Base-by-base conservation (phyloP, 176 grass and related monocot genomes). In the Thalia dealbata region DNA sequence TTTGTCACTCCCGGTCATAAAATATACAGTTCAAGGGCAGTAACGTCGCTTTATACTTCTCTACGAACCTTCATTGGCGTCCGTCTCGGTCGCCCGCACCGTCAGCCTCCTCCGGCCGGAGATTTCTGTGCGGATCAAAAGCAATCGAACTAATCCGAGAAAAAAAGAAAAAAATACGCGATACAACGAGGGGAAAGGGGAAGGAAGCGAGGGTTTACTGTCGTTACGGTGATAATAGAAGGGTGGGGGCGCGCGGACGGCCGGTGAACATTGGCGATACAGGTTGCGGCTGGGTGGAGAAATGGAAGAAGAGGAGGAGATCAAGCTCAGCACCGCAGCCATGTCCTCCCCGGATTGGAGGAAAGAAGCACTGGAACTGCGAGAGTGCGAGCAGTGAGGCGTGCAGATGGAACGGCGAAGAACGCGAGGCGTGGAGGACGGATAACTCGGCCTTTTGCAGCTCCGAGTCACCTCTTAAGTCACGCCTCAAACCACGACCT, bases 1-100 rank as follows among this genome's bases (percentile, higher is more conserved):
- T 80, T 79, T 30, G 78, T 50, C 67, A 19, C 38, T 21, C 1
- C 26, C 26, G 19, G 32, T 62, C 58, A 2, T 41, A 22, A 22
- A 69, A 28, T 13, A 45, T 50, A 16, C 51, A 56, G 26, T 6
- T 35, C 41, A 70, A 28, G 3, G 15, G 55, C 59, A 43, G 55
- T 3, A 72, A 72, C 3, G 10, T 7, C 65, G 23, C n/a, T 38
- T 1, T 13, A 68, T 23, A 18, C n/a, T 19, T 13, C 21, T 0
- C 27, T 41, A 6, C 81, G 32, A 50, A 92, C 89, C 78, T 73
- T 92, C 83, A 27, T 81, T 88, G 67, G 84, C 73, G 42, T 88
- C 89, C 21, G 85, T 73, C 71, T 91, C 85, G 6, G 85, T 65
- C 35, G 89, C 81, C 68, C 67, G 54, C 35, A 92, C 78, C 42